Evolutionary conservation across 192 early-diverging fungal genomes (phyloP), one percentile per base, ranked within the genome.

Genomic region (Coemansia sp.): DNA sequence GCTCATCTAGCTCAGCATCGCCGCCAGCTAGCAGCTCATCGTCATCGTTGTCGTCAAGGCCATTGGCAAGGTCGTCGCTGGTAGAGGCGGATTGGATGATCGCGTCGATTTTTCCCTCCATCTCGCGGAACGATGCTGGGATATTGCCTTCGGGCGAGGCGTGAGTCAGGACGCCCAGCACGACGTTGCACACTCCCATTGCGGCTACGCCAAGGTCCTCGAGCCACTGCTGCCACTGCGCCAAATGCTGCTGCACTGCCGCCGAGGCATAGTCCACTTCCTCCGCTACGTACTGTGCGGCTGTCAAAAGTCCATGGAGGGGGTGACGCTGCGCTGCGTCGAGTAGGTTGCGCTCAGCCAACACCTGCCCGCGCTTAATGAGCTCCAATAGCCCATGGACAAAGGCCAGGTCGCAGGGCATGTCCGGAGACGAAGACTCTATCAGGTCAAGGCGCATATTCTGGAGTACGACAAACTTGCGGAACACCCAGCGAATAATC

Each of bases 61-160:
- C 70, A 42, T 45, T 61, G 3, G 35, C 59, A 23, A 25, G 23
- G 8, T 45, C 43, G 16, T 59, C 61, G 23, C 20, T 26, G 31
- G 48, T 41, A 43, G 37, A 64, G 6, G 73, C 71, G 2, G 65
- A 55, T n/a, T 74, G 64, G 31, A 82, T 76, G 23, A 84, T 71
- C 5, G 64, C 76, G 56, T 84, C 88, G 45, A 76, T 72, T 33
- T 64, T 67, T 47, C 59, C 57, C 53, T 90, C 89, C 76, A 87
- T 86, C 52, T 93, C 89, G 57, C 85, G 85, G 65, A 90, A 88
- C 6, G 90, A 88, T 8, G 88, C 86, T 6, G 94, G 95, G 5
- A 95, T 70, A 60, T 96, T 94, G 34, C 95, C 95, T 70, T 97
- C 95, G 7, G 93, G 92, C 12, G 93, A 92, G 10, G 90, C 84